Evolutionary conservation across 345 rosid species (phyloP).

Genomic region (Populus nigra): DNA sequence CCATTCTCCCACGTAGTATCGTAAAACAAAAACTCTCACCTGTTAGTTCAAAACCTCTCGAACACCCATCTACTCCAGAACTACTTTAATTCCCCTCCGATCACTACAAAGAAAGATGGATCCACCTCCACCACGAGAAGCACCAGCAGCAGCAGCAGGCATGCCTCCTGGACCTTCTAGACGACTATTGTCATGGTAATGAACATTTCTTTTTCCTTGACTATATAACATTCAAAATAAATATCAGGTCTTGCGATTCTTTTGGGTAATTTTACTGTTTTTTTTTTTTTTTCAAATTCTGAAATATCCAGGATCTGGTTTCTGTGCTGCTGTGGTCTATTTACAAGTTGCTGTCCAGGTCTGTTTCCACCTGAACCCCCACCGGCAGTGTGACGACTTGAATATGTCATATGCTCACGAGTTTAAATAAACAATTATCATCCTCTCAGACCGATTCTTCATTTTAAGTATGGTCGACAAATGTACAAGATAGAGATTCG

Average conservation of each 20-base stretch:
- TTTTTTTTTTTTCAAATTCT: background rate
- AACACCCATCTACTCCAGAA: background rate
- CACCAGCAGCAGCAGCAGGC: background rate
- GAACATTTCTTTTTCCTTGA: background rate
- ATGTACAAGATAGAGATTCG: background rate
- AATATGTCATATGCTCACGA: background rate
- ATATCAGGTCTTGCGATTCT: background rate
- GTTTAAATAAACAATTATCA: background rate
- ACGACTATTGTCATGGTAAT: background rate
- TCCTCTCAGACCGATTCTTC: background rate
- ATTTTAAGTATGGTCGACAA: background rate
- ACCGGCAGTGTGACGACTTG: constrained; percentile 1
- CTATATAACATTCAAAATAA: background rate
- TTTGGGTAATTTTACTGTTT: background rate
- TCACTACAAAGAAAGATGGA: constrained; percentile 2
- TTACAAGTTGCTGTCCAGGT: constrained; percentile 3
- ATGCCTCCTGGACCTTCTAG: background rate
- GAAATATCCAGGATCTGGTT: constrained; percentile 1
- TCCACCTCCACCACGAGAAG: background rate
- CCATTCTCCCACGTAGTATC: background rate
- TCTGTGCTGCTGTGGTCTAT: constrained; percentile 13
- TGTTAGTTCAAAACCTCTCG: background rate
- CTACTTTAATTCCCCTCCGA: background rate
- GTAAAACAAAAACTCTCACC: background rate
- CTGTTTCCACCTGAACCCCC: background rate